phyloP scores from a whole-genome alignment of 257 asterid genomes.

The Capsicum pubescens region DNA sequence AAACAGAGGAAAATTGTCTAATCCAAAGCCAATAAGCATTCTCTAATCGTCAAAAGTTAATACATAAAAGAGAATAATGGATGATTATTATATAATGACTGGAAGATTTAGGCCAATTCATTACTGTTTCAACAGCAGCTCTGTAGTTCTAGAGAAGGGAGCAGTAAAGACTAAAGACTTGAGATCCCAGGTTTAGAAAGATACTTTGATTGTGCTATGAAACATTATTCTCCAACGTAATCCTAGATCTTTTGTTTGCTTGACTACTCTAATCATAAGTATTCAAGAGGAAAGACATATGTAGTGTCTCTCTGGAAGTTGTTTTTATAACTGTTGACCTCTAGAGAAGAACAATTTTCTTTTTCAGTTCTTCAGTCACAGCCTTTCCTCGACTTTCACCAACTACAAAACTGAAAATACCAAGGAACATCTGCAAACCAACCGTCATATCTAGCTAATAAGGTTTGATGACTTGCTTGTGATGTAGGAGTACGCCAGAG shows the following conservation, averaged over 20 bases:
- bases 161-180: background rate
- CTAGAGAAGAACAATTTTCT: slow-evolving; percentile 3
- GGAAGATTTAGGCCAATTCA: background rate
- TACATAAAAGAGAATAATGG: background rate
- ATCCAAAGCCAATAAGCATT: background rate
- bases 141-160: slow-evolving; percentile 10
- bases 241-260: slow-evolving; percentile 3
- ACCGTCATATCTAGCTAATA: slow-evolving; percentile 55
- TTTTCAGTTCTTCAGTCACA: slow-evolving; percentile 1
- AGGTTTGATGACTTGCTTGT: slow-evolving; percentile 94
- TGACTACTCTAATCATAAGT: background rate
- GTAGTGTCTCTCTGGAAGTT: background rate
- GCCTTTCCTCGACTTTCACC: slow-evolving; percentile 29
- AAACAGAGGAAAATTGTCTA: background rate
- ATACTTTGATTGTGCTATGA: background rate
- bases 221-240: slow-evolving; percentile 8
- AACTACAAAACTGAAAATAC: slow-evolving; percentile 29
- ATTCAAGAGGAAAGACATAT: slow-evolving; percentile 14
- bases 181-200: background rate
- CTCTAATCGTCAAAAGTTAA: background rate
- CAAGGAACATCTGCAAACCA: slow-evolving; percentile 55
- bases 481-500: slow-evolving; percentile 97
- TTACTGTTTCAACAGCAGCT: background rate
- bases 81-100: background rate
- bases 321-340: background rate